These are phyloP conservation scores for Penicillium psychrosexuale DNA, from an alignment of 2,329 filamentous ascomycete species.

Conservation along the genomic window DNA sequence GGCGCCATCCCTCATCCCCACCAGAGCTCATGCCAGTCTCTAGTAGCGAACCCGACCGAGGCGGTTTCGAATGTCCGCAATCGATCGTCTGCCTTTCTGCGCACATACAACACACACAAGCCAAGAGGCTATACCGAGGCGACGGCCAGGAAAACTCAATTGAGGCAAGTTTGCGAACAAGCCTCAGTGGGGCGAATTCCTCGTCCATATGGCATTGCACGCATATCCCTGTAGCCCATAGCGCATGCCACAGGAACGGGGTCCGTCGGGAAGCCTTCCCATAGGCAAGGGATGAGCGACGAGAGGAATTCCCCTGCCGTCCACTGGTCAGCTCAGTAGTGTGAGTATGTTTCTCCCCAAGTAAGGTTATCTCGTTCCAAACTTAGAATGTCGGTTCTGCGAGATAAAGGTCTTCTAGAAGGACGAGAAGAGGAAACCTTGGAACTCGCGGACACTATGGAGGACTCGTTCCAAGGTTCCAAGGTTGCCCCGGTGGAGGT, in stretches of 20 bases:
- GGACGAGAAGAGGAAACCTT: neutral
- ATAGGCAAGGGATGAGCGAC: slow-evolving; percentile 13
- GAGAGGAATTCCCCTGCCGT: neutral
- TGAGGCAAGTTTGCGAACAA: neutral
- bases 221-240: slow-evolving; percentile 4
- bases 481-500: neutral
- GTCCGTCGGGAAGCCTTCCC: slow-evolving; percentile 20
- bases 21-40: neutral
- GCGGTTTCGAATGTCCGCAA: neutral
- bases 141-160: neutral
- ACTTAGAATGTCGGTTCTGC: neutral
- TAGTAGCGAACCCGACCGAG: neutral
- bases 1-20: slow-evolving; percentile 2
- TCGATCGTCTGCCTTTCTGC: neutral
- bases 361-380: neutral
- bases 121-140: slow-evolving; percentile 3
- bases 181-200: slow-evolving; percentile 3
- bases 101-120: neutral
- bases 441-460: neutral
- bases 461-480: too few species aligned
- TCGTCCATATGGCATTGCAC: slow-evolving; percentile 9
- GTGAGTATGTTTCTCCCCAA: neutral
- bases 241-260: slow-evolving; percentile 12
- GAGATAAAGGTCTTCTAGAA: neutral
- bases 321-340: neutral